Percentiles rank a stretch among this genome's conserved stretches.
Conservation (phyloP, 495 filamentous ascomycete genomes). For the Hypomontagnella submonticulosa region DNA sequence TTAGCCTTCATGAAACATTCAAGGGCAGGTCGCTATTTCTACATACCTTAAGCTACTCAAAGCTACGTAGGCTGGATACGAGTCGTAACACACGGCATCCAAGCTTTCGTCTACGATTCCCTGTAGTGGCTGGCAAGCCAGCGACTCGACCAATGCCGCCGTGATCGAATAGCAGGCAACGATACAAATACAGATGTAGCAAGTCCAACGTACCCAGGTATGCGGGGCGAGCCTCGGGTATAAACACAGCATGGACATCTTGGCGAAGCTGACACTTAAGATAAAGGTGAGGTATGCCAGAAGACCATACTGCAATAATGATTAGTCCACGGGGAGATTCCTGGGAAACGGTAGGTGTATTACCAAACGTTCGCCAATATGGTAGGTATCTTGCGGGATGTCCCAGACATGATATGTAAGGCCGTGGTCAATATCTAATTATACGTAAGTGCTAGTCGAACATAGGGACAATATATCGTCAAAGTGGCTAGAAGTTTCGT, state of each 20-base stretch:
- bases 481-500: neutral
- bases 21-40: neutral
- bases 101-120: constrained; percentile 32
- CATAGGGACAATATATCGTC: constrained; percentile 1
- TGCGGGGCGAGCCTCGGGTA: constrained; percentile 32
- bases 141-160: constrained; percentile 29
- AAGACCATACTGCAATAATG: constrained; percentile 22
- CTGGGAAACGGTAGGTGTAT: neutral
- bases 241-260: constrained; percentile 34
- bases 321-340: constrained; percentile 7
- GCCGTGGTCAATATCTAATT: constrained; percentile 34
- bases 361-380: constrained; percentile 35
- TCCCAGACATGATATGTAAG: constrained; percentile 40
- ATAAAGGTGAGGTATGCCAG: constrained; percentile 33
- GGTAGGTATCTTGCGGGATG: constrained; percentile 33
- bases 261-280: constrained; percentile 35
- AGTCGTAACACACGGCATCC: constrained; percentile 31
- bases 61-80: constrained; percentile 33
- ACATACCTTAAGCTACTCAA: constrained; percentile 33
- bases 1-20: constrained; percentile 2
- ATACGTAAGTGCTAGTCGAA: neutral
- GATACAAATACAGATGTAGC: constrained; percentile 21
- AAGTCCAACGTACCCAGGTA: constrained; percentile 28
- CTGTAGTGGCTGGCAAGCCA: constrained; percentile 27
- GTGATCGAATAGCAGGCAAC: constrained; percentile 26